phyloP scores from a whole-genome alignment of 805 yeast genomes.

The Cyberlindnera maclurae region DNA sequence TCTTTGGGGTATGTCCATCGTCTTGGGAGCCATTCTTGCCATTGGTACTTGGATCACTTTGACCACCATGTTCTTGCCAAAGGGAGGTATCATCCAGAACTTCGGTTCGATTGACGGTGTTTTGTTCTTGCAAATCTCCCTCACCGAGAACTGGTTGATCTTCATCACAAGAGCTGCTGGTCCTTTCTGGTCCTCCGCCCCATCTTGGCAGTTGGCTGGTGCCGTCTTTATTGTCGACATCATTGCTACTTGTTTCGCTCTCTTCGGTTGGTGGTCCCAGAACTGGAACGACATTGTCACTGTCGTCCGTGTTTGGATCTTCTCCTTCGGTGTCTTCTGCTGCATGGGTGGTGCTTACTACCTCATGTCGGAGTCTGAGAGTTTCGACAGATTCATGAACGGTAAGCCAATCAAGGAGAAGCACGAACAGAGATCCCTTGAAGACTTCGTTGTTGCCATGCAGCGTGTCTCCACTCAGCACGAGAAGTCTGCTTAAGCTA shows the following conservation, averaged over 20 bases:
- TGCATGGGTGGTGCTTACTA: conserved; percentile 94
- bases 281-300: conserved; percentile 96
- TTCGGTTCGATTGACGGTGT: conserved; percentile 93
- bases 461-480: conserved; percentile 86
- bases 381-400: conserved; percentile 78
- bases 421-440: conserved; percentile 58
- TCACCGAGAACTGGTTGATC: conserved; percentile 96
- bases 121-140: conserved; percentile 86
- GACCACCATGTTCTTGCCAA: conserved; percentile 86
- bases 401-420: conserved; percentile 61
- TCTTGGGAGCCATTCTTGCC: conserved; percentile 82
- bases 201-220: conserved; percentile 96
- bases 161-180: conserved; percentile 96
- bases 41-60: conserved; percentile 91
- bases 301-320: conserved; percentile 89
- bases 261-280: conserved; percentile 97
- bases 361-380: conserved; percentile 77
- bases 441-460: conserved; percentile 82
- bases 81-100: conserved; percentile 94
- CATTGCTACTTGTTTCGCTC: conserved; percentile 84
- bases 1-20: conserved; percentile 93
- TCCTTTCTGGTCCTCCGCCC: conserved; percentile 95
- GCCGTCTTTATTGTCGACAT: conserved; percentile 88
- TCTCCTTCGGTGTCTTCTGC: conserved; percentile 97
- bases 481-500: conserved; percentile 59